A percentile compares a stretch with the other conserved stretches of the same genome.
Conservation (phyloP, 352 stramenopile species). For the Phytophthora lateralis region DNA sequence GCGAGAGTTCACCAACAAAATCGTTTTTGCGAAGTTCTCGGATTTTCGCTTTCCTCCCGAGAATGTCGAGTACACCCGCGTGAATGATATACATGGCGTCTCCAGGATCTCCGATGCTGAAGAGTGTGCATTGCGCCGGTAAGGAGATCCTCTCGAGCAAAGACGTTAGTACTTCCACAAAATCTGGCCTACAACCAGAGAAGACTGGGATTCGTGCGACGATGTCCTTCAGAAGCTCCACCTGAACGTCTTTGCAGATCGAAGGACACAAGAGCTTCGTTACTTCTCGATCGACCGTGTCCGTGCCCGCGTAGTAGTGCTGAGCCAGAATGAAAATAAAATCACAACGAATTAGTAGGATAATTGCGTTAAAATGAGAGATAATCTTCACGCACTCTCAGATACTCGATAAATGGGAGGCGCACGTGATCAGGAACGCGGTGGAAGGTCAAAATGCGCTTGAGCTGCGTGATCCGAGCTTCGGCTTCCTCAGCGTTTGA, state of each 20-base stretch:
- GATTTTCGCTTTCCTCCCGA: conserved; percentile 57
- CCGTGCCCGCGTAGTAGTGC: conserved; percentile 61
- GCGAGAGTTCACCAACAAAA: conserved; percentile 70
- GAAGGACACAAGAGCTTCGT: conserved; percentile 73
- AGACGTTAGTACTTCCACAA: conserved; percentile 61
- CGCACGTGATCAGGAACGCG: conserved; percentile 45
- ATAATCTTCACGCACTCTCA: conserved; percentile 34
- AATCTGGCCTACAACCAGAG: conserved; percentile 49
- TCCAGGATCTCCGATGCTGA: conserved; percentile 53
- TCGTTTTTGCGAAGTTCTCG: conserved; percentile 71
- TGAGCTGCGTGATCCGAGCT: conserved; percentile 61
- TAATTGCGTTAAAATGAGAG: neutral
- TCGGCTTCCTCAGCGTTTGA: conserved; percentile 48
- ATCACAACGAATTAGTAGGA: neutral
- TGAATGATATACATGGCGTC: conserved; percentile 83
- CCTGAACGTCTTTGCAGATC: conserved; percentile 74
- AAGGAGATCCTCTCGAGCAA: conserved; percentile 61
- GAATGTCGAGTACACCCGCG: conserved; percentile 62
- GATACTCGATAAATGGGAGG: conserved; percentile 47
- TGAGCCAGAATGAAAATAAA: conserved; percentile 13
- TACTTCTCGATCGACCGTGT: conserved; percentile 68
- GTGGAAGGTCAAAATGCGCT: conserved; percentile 61
- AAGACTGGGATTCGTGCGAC: conserved; percentile 65
- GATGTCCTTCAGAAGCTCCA: conserved; percentile 62
- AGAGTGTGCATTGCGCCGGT: conserved; percentile 58